A percentile compares a stretch with the other conserved stretches of the same genome.
phyloP scores from a whole-genome alignment of 352 stramenopile genomes.

The Phytophthora constricta region DNA sequence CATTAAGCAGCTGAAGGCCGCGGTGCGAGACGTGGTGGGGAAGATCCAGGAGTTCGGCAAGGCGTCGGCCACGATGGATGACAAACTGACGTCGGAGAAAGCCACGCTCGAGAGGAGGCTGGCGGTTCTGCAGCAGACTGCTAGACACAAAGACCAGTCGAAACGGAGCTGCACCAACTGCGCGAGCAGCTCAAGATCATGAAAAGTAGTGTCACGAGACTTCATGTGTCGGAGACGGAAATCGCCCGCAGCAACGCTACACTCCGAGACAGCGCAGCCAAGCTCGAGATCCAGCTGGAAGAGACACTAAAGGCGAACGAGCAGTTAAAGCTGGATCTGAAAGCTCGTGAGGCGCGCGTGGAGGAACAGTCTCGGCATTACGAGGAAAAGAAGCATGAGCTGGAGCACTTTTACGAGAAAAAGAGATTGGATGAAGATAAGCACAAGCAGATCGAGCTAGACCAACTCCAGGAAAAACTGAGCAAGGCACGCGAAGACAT shows the following conservation, averaged over 20 bases:
- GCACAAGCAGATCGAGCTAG: conserved; percentile 58
- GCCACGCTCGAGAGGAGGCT: conserved; percentile 43
- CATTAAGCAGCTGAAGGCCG: conserved; percentile 62
- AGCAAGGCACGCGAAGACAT: conserved; percentile 60
- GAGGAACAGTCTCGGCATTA: conserved; percentile 59
- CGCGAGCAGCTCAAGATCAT: conserved; percentile 37
- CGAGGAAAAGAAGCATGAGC: conserved; percentile 71
- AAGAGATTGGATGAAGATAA: conserved; percentile 64
- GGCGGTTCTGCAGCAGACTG: conserved; percentile 41
- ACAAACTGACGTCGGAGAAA: conserved; percentile 43
- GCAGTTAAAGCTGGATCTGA: conserved; percentile 66
- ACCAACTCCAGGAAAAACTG: conserved; percentile 58
- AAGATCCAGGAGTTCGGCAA: conserved; percentile 51
- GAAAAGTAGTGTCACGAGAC: conserved; percentile 36
- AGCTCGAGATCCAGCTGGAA: conserved; percentile 63
- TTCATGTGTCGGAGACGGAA: conserved; percentile 51
- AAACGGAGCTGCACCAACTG: conserved; percentile 46
- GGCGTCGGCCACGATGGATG: conserved; percentile 37
- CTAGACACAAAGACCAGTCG: conserved; percentile 43
- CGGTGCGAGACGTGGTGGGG: conserved; percentile 41
- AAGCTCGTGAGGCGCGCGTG: conserved; percentile 52
- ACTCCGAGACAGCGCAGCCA: conserved; percentile 44
- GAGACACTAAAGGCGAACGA: conserved; percentile 60
- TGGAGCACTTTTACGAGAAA: conserved; percentile 67
- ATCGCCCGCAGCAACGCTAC: conserved; percentile 30